phyloP scores from a whole-genome alignment of 495 filamentous ascomycete genomes.

The Mytilinidion resinicola region DNA sequence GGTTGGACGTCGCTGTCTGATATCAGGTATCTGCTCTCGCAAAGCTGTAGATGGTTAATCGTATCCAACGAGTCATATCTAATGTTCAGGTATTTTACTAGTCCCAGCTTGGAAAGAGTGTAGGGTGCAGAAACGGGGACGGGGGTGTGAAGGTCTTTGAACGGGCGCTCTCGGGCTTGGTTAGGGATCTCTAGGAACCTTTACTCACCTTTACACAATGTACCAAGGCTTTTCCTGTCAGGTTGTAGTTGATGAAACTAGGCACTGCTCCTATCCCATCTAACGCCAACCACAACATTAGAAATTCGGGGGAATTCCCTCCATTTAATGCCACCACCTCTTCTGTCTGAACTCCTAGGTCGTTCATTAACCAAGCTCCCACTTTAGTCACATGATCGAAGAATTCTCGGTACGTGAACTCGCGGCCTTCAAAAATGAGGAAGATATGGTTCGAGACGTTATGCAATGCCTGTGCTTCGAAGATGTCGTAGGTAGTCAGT shows the following conservation, averaged over 20 bases:
- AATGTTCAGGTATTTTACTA: background rate
- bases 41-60: conserved; percentile 15
- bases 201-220: conserved; percentile 33
- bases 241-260: conserved; percentile 42
- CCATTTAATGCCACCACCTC: conserved; percentile 39
- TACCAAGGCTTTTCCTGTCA: conserved; percentile 32
- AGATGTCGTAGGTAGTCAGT: conserved; percentile 28
- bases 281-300: conserved; percentile 44
- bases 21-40: conserved; percentile 31
- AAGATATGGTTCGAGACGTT: conserved; percentile 27
- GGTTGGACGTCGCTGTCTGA: conserved; percentile 29
- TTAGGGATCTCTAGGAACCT: background rate
- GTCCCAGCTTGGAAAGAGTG: too few relatives aligned
- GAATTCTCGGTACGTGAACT: conserved; percentile 36
- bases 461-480: conserved; percentile 32
- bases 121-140: too few relatives aligned
- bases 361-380: conserved; percentile 40
- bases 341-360: conserved; percentile 35
- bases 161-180: background rate
- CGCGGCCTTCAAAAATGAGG: conserved; percentile 37
- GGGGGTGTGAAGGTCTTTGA: too few relatives aligned
- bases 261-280: conserved; percentile 41
- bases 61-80: too few relatives aligned
- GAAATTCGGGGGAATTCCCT: conserved; percentile 37
- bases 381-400: conserved; percentile 29